Base-by-base conservation (phyloP, 768 basidiomycete species). In the Pleurotus pulmonarius region DNA sequence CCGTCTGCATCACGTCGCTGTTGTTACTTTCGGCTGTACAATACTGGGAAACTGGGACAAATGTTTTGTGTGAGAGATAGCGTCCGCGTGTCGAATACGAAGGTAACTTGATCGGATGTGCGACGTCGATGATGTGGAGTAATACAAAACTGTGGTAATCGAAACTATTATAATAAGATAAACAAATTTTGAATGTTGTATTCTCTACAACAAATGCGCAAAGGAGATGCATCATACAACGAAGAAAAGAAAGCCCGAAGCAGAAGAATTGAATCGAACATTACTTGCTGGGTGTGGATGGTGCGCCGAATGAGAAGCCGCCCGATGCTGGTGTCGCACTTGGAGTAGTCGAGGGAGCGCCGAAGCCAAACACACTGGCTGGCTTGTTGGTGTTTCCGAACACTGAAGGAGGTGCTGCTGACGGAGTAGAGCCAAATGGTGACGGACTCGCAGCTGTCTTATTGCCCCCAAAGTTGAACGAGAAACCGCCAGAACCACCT, bases 381-480 rank as follows among this genome's bases (percentile, higher is more conserved):
- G 40, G 46, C 22, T n/a, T 40, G n/a, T 18, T 26, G 18, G 41
- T 39, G 26, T 44, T 43, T 22, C 61, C 61, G 40, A 62, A 62
- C 43, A 45, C 46, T 13, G 61, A 51, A 40, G 52, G 4, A 13
- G 60, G 37, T 16, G 45, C 39, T 13, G 52, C 43, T 13, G 48
- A 40, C 48, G 63, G 44, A 34, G 62, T 41, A 15, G 69, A 57
- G 20, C 65, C 46, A 54, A 68, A 63, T 20, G 74, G 68, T 15
- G 71, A 69, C 34, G 67, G 43, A 41, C 65, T 65, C 18, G 67
- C 55, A 13, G 70, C 64, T 9, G 63, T 61, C 8, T 59, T 53
- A 12, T 64, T 22, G 39, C 60, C 58, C 41, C 57, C 60, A 16
- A 63, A 65, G 34, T 58, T 62, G 34, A 59, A 58, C n/a, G 57